Evolutionary conservation across 2,329 filamentous ascomycete species (phyloP).

Genomic region (Penicillium expansum): DNA sequence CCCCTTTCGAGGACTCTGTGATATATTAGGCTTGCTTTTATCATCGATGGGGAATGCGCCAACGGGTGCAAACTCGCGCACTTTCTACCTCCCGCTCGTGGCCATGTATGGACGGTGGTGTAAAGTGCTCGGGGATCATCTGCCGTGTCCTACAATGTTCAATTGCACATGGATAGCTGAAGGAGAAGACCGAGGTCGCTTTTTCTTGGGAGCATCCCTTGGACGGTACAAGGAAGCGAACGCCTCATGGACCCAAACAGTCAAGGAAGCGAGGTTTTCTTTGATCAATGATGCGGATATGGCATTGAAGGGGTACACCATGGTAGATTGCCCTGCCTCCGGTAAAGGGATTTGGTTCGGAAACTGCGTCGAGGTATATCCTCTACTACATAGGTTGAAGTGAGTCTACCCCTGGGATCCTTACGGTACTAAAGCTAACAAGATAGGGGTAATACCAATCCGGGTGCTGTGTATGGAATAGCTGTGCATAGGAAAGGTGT

Average conservation of each 20-base stretch:
- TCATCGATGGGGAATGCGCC: background rate
- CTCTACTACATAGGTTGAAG: background rate
- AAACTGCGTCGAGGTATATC: background rate
- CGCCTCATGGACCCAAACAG: background rate
- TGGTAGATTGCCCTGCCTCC: background rate
- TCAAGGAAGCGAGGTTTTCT: background rate
- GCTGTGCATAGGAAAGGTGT: background rate
- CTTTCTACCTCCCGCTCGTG: background rate
- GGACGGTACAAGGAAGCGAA: background rate
- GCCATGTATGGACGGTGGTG: background rate
- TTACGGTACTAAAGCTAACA: background rate
- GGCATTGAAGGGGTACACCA: background rate
- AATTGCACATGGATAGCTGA: background rate
- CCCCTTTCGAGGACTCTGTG: background rate
- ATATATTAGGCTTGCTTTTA: background rate
- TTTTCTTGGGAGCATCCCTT: background rate
- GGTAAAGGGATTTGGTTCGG: background rate
- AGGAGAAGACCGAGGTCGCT: background rate
- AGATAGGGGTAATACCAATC: background rate
- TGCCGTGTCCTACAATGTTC: background rate
- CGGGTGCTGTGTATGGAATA: background rate
- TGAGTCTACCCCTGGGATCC: background rate
- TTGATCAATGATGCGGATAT: background rate
- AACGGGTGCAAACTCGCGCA: background rate
- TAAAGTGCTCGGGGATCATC: background rate